A percentile compares a stretch with the other conserved stretches of the same genome.
phyloP scores from a whole-genome alignment of 2,329 filamentous ascomycete genomes.

The Colletotrichum gigasporum region DNA sequence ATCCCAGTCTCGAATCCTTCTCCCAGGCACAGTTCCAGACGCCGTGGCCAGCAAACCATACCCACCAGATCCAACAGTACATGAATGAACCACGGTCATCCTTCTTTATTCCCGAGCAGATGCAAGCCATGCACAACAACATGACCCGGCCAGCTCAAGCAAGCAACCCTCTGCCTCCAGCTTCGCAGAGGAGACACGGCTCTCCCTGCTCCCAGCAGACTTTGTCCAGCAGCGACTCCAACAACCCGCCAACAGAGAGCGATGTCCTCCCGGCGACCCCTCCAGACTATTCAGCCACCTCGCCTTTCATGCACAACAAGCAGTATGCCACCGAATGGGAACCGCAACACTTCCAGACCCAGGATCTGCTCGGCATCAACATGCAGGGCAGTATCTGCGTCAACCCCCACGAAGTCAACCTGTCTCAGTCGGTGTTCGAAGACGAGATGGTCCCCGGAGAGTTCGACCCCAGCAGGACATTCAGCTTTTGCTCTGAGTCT shows the following conservation, averaged over 20 bases:
- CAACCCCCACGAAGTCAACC: constrained; percentile 30
- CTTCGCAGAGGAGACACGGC: constrained; percentile 39
- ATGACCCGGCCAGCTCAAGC: background rate
- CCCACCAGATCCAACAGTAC: constrained; percentile 28
- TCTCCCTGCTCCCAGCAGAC: constrained; percentile 50
- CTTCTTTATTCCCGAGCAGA: constrained; percentile 21
- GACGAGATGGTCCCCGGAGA: background rate
- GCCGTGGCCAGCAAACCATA: constrained; percentile 13
- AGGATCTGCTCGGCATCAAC: constrained; percentile 9
- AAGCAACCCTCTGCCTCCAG: constrained; percentile 33
- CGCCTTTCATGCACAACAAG: constrained; percentile 39
- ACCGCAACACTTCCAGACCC: background rate
- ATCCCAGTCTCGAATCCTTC: constrained; percentile 13
- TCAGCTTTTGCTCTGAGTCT: constrained; percentile 23
- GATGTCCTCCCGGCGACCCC: constrained; percentile 51
- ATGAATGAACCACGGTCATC: constrained; percentile 24
- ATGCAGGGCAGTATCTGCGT: constrained; percentile 18
- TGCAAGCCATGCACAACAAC: constrained; percentile 9
- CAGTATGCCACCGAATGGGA: constrained; percentile 11
- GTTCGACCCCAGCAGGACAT: background rate
- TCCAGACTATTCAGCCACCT: constrained; percentile 43
- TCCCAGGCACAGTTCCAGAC: constrained; percentile 12
- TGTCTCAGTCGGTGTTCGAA: constrained; percentile 24
- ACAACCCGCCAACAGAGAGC: constrained; percentile 50
- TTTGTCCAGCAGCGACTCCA: constrained; percentile 47